Conservation (phyloP, 140 eudicot species). For the Stevia rebaudiana region DNA sequence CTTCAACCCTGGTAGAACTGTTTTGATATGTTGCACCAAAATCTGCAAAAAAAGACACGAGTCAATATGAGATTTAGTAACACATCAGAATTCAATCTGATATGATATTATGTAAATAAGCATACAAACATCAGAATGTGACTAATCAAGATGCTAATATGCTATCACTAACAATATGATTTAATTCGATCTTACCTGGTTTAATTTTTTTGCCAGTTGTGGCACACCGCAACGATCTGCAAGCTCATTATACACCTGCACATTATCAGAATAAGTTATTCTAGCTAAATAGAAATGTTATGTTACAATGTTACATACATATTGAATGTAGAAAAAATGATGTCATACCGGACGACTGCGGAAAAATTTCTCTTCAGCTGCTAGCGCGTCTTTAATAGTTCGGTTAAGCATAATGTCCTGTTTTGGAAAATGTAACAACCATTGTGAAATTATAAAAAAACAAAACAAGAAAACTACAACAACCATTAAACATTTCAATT, state of each 20-base stretch:
- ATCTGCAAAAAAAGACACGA: conserved; percentile 37
- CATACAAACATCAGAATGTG: conserved; percentile 2
- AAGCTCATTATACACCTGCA: conserved; percentile 81
- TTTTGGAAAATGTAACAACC: conserved; percentile 1
- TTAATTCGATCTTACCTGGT: conserved; percentile 52
- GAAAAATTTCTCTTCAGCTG: conserved; percentile 96
- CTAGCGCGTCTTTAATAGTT: conserved; percentile 85
- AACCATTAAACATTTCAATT: neutral
- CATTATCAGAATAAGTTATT: conserved; percentile 7
- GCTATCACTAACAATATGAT: neutral
- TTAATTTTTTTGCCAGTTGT: conserved; percentile 87
- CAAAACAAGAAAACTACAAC: neutral
- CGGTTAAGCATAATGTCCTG: conserved; percentile 78
- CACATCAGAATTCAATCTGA: neutral
- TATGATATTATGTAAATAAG: neutral
- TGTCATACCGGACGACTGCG: conserved; percentile 78
- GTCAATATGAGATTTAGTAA: neutral
- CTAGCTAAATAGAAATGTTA: neutral
- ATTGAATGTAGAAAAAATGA: neutral
- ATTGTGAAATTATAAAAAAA: neutral
- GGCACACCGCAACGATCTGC: conserved; percentile 97
- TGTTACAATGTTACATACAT: conserved; percentile 9
- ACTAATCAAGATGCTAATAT: neutral
- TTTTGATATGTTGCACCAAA: conserved; percentile 83
- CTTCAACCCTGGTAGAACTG: conserved; percentile 86